Base-by-base conservation (phyloP, 805 yeast genomes). In the Ogataea corticis region DNA sequence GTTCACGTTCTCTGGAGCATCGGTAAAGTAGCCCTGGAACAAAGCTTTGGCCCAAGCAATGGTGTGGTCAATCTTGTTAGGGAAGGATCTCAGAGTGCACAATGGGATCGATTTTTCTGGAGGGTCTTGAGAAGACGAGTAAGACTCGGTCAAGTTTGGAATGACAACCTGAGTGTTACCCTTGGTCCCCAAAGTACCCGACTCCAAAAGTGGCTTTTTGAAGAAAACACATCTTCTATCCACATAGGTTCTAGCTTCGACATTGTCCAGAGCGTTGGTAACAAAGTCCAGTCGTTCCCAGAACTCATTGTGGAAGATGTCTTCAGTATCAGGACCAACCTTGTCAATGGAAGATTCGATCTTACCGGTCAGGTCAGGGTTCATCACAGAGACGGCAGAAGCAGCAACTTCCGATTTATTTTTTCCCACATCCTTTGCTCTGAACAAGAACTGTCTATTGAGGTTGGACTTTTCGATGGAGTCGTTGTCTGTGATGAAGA, bases 31-130 rank as follows among this genome's bases (percentile, higher is more conserved):
- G 16, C 94, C 96, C 73, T 87, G 94, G 77, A 94, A 94, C 62
- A 89, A 75, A 15, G 90, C 83, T 71, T 95, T 95, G 13, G 98
- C 96, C 99, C 99, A 94, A 5, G 99, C 98, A 70, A 94, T 94
- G 1, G 99, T 94, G 64, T 94, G 99, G 65, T 94, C 99, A 59
- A 94, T 94, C 70, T 92, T 92, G 69, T 90, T 87, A 46, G 99
- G 99, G 84, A 94, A 94, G 3, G 96, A 87, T 70, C 98, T 83
- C 63, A 94, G 76, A 2, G 99, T 94, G 77, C 99, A 94, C 61
- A 94, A 76, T 27, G 99, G 99, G 61, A 94, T 91, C 3, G 96
- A 83, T 69, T 90, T 90, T 73, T 94, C 99, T 31, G 99, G 99
- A 35, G 99, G 99, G 69, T 94, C 99, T 66, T 89, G 95, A 11